Conservation (phyloP, 345 rosid species). For the Sisymbrium irio region DNA sequence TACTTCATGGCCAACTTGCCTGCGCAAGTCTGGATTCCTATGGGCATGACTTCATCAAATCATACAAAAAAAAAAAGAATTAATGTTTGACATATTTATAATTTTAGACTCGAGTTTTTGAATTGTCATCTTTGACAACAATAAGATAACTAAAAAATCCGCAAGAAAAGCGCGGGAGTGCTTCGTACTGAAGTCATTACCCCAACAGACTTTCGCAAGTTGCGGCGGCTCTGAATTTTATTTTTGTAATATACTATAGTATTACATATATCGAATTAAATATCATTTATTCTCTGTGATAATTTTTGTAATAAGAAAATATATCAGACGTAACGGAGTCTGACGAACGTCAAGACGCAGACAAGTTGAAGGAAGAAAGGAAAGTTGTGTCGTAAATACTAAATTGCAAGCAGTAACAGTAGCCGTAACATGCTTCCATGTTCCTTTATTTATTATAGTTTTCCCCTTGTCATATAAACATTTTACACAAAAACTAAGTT, state of each 20-base stretch:
- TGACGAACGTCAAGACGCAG: conserved; percentile 15
- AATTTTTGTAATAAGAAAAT: not conserved
- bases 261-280: not conserved
- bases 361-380: conserved; percentile 11
- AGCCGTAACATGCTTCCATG: conserved; percentile 29
- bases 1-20: conserved; percentile 31
- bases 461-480: not conserved
- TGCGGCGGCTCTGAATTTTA: conserved; percentile 32
- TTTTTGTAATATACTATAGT: not conserved
- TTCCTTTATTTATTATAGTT: not conserved
- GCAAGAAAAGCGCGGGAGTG: conserved; percentile 18
- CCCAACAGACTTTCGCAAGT: conserved; percentile 33
- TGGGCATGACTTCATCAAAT: conserved; percentile 20
- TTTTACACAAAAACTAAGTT: not conserved
- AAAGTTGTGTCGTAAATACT: not conserved
- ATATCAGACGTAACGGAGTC: conserved; percentile 7
- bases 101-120: not conserved
- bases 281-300: not conserved
- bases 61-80: not conserved
- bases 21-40: conserved; percentile 17
- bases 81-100: not conserved
- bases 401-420: not conserved
- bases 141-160: not conserved
- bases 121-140: not conserved
- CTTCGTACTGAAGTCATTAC: conserved; percentile 26